Evolutionary conservation across 2,329 filamentous ascomycete genomes (phyloP).

Genomic region (Monascus ruber): DNA sequence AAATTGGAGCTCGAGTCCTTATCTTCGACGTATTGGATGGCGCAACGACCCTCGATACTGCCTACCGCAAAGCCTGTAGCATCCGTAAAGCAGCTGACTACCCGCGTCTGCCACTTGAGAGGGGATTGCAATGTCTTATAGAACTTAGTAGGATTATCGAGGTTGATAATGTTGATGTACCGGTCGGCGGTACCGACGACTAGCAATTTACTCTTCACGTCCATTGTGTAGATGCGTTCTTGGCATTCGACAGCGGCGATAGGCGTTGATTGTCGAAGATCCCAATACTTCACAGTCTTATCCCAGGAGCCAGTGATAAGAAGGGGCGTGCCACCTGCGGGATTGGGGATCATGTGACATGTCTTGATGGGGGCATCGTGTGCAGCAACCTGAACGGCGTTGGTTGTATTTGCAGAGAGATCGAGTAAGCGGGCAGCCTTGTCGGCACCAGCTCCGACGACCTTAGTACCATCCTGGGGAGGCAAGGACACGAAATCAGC

Average conservation of each 20-base stretch:
- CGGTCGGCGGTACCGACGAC: constrained; percentile 90
- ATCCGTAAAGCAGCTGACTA: constrained; percentile 90
- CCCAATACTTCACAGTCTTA: constrained; percentile 47
- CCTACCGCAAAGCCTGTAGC: constrained; percentile 87
- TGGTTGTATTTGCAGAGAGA: constrained; percentile 47
- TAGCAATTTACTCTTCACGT: constrained; percentile 75
- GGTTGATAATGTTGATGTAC: constrained; percentile 90
- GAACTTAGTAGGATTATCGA: constrained; percentile 76
- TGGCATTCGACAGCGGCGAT: constrained; percentile 37
- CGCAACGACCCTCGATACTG: constrained; percentile 91
- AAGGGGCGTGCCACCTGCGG: constrained; percentile 49
- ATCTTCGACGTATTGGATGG: constrained; percentile 96
- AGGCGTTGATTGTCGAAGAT: constrained; percentile 38
- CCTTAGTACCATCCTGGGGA: constrained; percentile 71
- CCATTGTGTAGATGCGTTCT: constrained; percentile 68
- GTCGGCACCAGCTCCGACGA: constrained; percentile 80
- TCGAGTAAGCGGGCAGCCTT: constrained; percentile 86
- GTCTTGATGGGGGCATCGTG: constrained; percentile 75
- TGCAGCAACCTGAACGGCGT: constrained; percentile 58
- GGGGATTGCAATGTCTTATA: constrained; percentile 96
- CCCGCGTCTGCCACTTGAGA: constrained; percentile 94
- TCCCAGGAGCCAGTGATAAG: constrained; percentile 71
- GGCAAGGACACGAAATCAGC: constrained; percentile 6
- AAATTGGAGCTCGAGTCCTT: constrained; percentile 89
- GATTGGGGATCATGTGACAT: constrained; percentile 65